Conservation (phyloP, 495 filamentous ascomycete species). For the Penicilliopsis zonata region DNA sequence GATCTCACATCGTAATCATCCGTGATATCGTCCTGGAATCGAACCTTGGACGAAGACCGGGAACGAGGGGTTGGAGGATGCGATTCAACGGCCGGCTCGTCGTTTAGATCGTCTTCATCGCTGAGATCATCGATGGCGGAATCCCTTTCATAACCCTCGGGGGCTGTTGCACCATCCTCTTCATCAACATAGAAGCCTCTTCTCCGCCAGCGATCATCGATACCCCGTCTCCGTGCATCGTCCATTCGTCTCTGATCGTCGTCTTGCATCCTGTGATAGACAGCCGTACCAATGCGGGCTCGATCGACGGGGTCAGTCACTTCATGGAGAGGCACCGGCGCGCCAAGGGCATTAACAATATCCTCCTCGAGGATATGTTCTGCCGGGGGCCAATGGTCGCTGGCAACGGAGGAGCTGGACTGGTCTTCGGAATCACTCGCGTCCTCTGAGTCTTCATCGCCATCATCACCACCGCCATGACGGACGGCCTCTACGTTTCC, state of each 20-base stretch:
- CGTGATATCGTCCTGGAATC: conserved; percentile 61
- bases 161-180: conserved; percentile 56
- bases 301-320: conserved; percentile 28
- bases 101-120: conserved; percentile 18
- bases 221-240: conserved; percentile 34
- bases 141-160: conserved; percentile 55
- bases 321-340: conserved; percentile 24
- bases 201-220: conserved; percentile 61
- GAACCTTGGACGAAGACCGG: conserved; percentile 72
- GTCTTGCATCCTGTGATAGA: conserved; percentile 28
- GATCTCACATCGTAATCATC: conserved; percentile 63
- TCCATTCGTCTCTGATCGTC: conserved; percentile 27
- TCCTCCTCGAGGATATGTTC: conserved; percentile 30
- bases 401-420: conserved; percentile 20
- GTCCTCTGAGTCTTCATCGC: conserved; percentile 17
- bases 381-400: conserved; percentile 24
- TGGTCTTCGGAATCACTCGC: conserved; percentile 9
- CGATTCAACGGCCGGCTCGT: conserved; percentile 27
- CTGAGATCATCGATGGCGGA: conserved; percentile 36
- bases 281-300: conserved; percentile 25
- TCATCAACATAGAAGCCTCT: conserved; percentile 71
- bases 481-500: neutral
- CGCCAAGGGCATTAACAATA: conserved; percentile 26
- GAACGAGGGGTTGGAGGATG: conserved; percentile 52
- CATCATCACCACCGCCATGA: conserved; percentile 8